These are phyloP conservation scores for Irpex sp. DNA, from an alignment of 1,284 basidiomycete species.

Conservation along the genomic window DNA sequence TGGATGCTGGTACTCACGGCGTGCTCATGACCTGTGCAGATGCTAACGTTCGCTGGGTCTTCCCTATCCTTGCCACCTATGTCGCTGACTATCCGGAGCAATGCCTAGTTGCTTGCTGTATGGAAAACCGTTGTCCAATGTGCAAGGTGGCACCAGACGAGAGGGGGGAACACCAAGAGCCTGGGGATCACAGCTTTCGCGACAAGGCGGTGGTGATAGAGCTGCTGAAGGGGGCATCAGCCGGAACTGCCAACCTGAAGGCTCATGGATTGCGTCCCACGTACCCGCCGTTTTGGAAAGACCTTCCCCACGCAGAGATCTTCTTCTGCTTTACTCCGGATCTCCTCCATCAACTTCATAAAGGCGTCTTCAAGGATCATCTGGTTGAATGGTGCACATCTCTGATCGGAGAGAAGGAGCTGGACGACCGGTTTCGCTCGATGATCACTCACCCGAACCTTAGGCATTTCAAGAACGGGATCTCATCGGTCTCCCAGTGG, in stretches of 20 bases:
- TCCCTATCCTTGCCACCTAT: constrained; percentile 21
- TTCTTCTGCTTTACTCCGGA: constrained; percentile 20
- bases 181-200: background rate
- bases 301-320: constrained; percentile 19
- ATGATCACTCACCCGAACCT: constrained; percentile 15
- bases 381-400: constrained; percentile 20
- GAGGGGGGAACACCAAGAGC: constrained; percentile 8
- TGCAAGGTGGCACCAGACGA: constrained; percentile 11
- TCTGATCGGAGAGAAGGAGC: constrained; percentile 16
- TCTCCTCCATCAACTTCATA: constrained; percentile 24
- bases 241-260: background rate
- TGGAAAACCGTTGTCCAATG: constrained; percentile 16
- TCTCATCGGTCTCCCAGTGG: constrained; percentile 20
- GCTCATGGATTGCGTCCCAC: constrained; percentile 10
- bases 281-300: constrained; percentile 21
- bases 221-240: background rate
- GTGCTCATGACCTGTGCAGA: constrained; percentile 22
- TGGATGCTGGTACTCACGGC: constrained; percentile 15
- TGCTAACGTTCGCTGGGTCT: constrained; percentile 14
- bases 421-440: constrained; percentile 18
- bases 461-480: constrained; percentile 22
- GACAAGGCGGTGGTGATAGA: background rate
- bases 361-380: constrained; percentile 28
- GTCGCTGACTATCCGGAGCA: constrained; percentile 24
- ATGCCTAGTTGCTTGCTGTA: constrained; percentile 16